Base-by-base conservation (phyloP, 1,284 basidiomycete species). In the Pyrrhoderma lamaoense region DNA sequence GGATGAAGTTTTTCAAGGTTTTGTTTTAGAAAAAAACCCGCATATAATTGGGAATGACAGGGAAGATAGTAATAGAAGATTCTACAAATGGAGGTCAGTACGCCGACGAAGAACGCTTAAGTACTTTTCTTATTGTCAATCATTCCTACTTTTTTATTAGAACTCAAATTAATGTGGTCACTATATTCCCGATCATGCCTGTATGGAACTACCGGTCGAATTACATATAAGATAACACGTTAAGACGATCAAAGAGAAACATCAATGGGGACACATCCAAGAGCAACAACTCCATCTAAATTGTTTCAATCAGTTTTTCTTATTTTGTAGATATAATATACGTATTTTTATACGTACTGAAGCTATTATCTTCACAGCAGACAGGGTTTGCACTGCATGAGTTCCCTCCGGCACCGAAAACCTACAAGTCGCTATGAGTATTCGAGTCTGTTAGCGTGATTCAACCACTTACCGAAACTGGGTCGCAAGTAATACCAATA, bases 351-450 rank as follows among this genome's bases (percentile, higher is more conserved):
- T n/a, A 13, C 38, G 44, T 34, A 52, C 54, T 52, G 21, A 39
- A 38, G 54, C 16, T 49, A 31, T 42, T 55, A 19, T 56, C 37
- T 21, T 56, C 54, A 42, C 54, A 56, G 45, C 54, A 56, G 38
- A 56, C 54, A 14, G 54, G 36, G 16, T 40, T 27, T 16, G 31
- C 37, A 14, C 9, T 27, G 51, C 50, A 56, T 1, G 22, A 25
- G 8, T 22, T 35, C 16, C 47, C 22, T 13, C 46, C 45, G 4
- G 18, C 40, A 21, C 51, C 54, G 39, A 49, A 43, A 13, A 52
- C 50, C 54, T 56, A n/a, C 27, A n/a, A n/a, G 1, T 8, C n/a
- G 8, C n/a, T 11, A 37, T 9, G 16, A 11, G 11, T 9, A 11
- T 37, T 5, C 16, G 27, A n/a, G n/a, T 38, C 14, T 2, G 2